Percentiles rank a stretch among this genome's conserved stretches.
phyloP scores from a whole-genome alignment of 495 filamentous ascomycete species.

The Pseudoneurospora amorphoporcata region DNA sequence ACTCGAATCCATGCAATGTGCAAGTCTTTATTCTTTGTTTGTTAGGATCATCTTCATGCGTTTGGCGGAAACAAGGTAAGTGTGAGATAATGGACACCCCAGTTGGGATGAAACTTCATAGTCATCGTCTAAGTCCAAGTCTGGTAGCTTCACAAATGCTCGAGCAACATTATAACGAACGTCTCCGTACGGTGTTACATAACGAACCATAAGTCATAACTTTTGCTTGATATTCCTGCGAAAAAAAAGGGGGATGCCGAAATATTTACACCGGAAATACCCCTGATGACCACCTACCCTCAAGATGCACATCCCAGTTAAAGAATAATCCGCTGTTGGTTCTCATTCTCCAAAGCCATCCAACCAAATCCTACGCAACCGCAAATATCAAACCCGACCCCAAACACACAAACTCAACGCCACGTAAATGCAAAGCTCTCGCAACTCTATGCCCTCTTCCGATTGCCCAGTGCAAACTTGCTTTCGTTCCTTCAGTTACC shows the following conservation, averaged over 20 bases:
- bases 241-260: not conserved
- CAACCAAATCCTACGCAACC: not conserved
- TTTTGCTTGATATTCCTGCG: not conserved
- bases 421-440: slow-evolving; percentile 13
- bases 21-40: not conserved
- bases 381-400: slow-evolving; percentile 2
- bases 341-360: not conserved
- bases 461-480: not conserved
- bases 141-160: not conserved
- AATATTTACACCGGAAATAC: not conserved
- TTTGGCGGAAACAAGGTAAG: not conserved
- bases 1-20: not conserved
- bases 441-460: not conserved
- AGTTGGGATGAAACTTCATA: not conserved
- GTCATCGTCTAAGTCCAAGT: not conserved
- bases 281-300: not conserved
- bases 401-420: slow-evolving; percentile 11
- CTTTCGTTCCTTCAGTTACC: not conserved
- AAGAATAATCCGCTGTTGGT: not conserved
- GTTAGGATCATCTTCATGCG: not conserved
- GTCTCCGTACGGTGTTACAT: not conserved
- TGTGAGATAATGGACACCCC: not conserved
- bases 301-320: not conserved
- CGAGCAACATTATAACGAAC: not conserved
- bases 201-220: not conserved